Evolutionary conservation across 352 stramenopile genomes (phyloP), one percentile per base, ranked within the genome.

Genomic region (Phytopythium litorale): DNA sequence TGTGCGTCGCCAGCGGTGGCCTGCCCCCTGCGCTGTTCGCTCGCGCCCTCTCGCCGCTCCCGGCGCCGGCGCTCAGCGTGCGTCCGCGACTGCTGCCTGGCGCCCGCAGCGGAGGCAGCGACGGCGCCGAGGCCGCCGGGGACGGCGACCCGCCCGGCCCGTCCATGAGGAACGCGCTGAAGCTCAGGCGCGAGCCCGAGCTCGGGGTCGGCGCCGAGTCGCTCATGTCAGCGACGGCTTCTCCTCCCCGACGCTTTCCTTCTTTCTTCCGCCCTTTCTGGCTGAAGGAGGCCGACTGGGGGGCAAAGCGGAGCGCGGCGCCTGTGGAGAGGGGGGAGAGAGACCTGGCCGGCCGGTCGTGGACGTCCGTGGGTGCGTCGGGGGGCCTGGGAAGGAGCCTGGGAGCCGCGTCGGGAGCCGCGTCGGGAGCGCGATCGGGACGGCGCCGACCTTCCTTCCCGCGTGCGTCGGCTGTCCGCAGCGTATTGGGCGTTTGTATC

Each of bases 101-200:
- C 54, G 42, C 53, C 19, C 63, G 46, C 9, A 74, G 30, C 21
- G 65, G 67, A 1, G 66, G 62, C 8, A 73, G 38, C 21, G 66
- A 64, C 18, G 76, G 62, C 5, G 61, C 28, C 12, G 68, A 54
- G 51, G 67, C 40, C 56, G 71, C 51, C 30, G 67, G 71, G 18
- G 74, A 67, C 25, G 71, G 65, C n/a, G 46, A 25, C 3, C n/a
- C 21, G 75, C 56, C 23, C 9, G 30, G 5, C 6, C 80, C 73
- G 62, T 87, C 78, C 69, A 87, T 77, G 38, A 87, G 71, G 60
- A 87, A 87, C 21, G 78, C 80, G 43, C 75, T 83, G 63, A 87
- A 87, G 64, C 73, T 79, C 37, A 78, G 32, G 33, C 45, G 49
- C 37, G 45, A 37, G 57, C 57, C 32, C n/a, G 56, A 28, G 30